These are phyloP conservation scores for Haematococcus sp. DNA, from an alignment of 139 green algal species.

Conservation along the genomic window DNA sequence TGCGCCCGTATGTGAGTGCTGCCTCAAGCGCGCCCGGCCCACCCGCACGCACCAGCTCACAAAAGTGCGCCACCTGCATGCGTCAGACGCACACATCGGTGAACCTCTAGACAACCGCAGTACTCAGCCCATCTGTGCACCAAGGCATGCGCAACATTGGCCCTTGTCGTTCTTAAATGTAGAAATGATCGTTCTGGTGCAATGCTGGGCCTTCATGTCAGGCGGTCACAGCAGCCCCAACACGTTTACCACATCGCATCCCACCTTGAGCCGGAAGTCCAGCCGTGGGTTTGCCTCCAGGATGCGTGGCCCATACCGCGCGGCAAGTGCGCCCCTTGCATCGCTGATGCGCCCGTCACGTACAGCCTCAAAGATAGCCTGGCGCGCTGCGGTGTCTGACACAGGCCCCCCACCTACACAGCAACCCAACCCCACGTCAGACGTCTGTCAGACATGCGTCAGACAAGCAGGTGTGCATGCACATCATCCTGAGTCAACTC, in stretches of 20 bases:
- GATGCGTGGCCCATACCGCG: conserved; percentile 26
- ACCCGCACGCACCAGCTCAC: conserved; percentile 10
- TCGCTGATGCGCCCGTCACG: conserved; percentile 27
- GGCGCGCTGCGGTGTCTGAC: conserved; percentile 23
- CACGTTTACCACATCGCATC: conserved; percentile 18
- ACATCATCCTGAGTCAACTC: too few relatives aligned
- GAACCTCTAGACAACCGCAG: too few relatives aligned
- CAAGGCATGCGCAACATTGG: too few relatives aligned
- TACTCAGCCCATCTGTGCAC: conserved; percentile 28
- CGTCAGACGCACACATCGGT: too few relatives aligned
- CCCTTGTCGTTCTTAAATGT: too few relatives aligned
- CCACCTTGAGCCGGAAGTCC: conserved; percentile 60
- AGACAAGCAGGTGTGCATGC: too few relatives aligned
- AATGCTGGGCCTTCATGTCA: too few relatives aligned
- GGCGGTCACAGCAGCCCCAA: too few relatives aligned
- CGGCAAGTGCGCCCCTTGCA: conserved; percentile 25
- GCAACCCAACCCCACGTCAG: too few relatives aligned
- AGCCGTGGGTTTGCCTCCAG: conserved; percentile 47
- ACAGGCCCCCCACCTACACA: too few relatives aligned
- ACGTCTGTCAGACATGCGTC: too few relatives aligned
- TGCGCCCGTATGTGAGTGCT: conserved; percentile 51
- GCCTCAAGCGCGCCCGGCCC: conserved; percentile 51
- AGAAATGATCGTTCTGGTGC: too few relatives aligned
- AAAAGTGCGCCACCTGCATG: neutral
- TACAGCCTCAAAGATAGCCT: conserved; percentile 38